Percentiles rank a stretch among this genome's conserved stretches.
These are phyloP conservation scores for Solanum pimpinellifolium DNA, from an alignment of 257 asterid species.

Conservation along the genomic window DNA sequence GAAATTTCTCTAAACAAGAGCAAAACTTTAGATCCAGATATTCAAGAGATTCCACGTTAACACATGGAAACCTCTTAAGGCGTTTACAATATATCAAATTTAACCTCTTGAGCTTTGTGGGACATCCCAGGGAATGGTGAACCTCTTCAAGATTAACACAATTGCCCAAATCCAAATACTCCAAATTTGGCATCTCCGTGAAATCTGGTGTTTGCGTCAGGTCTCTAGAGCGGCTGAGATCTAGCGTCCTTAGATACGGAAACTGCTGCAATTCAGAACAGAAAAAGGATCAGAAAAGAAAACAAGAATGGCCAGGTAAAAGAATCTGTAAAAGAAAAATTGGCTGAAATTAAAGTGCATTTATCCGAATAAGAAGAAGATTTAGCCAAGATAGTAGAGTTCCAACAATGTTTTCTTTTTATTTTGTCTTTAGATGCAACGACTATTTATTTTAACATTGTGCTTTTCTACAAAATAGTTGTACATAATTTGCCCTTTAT, in stretches of 20 bases:
- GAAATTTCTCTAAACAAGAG: background rate
- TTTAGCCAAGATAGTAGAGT: background rate
- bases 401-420: background rate
- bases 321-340: background rate
- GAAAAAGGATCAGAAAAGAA: background rate
- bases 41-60: background rate
- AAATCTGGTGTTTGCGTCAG: background rate
- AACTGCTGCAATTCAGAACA: background rate
- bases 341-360: background rate
- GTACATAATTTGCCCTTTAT: background rate
- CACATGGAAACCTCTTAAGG: background rate
- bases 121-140: background rate
- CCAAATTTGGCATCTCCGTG: background rate
- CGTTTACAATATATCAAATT: background rate
- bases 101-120: background rate
- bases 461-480: background rate
- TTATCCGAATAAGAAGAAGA: background rate
- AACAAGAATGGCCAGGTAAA: background rate
- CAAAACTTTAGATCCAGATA: background rate
- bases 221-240: background rate
- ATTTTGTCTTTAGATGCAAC: background rate
- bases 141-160: background rate
- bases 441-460: background rate
- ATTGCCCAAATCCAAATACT: background rate
- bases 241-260: background rate